Evolutionary conservation across 805 yeast species (phyloP).

Genomic region (Wickerhamomyces strasburgensis): DNA sequence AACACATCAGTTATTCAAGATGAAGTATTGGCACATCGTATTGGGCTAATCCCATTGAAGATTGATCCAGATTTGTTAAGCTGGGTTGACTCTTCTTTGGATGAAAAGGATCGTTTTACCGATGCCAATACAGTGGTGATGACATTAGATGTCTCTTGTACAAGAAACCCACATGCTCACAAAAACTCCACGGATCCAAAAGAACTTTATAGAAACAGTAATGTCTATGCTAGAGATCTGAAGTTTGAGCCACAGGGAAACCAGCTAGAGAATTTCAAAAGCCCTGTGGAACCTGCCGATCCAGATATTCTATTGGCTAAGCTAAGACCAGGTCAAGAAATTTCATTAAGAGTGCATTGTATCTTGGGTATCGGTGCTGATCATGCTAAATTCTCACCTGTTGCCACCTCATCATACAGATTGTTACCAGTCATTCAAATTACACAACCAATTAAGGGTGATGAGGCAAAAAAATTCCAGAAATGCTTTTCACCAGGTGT

Average conservation of each 20-base stretch:
- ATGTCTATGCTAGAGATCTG: constrained; percentile 84
- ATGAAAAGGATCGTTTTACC: constrained; percentile 66
- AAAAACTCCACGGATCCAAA: constrained; percentile 75
- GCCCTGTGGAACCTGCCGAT: constrained; percentile 73
- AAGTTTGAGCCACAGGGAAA: constrained; percentile 89
- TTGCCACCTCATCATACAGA: constrained; percentile 93
- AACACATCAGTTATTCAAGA: constrained; percentile 97
- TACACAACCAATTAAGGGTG: constrained; percentile 66
- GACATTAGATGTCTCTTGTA: constrained; percentile 75
- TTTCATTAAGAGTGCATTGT: constrained; percentile 84
- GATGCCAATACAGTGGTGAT: constrained; percentile 88
- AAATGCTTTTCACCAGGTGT: constrained; percentile 94
- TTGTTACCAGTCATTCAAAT: constrained; percentile 85
- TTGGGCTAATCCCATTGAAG: constrained; percentile 86
- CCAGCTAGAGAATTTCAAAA: constrained; percentile 67
- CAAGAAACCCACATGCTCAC: constrained; percentile 80
- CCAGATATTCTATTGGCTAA: constrained; percentile 90
- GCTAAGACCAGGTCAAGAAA: constrained; percentile 95
- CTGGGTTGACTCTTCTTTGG: constrained; percentile 71
- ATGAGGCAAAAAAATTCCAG: constrained; percentile 72
- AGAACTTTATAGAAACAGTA: constrained; percentile 75
- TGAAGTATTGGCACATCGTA: constrained; percentile 93
- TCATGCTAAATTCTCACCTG: constrained; percentile 97
- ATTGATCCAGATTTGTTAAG: constrained; percentile 84
- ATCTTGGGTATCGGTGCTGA: constrained; percentile 88